Evolutionary conservation across 306 rosid genomes (phyloP).

Genomic region (Acmispon strigosus): DNA sequence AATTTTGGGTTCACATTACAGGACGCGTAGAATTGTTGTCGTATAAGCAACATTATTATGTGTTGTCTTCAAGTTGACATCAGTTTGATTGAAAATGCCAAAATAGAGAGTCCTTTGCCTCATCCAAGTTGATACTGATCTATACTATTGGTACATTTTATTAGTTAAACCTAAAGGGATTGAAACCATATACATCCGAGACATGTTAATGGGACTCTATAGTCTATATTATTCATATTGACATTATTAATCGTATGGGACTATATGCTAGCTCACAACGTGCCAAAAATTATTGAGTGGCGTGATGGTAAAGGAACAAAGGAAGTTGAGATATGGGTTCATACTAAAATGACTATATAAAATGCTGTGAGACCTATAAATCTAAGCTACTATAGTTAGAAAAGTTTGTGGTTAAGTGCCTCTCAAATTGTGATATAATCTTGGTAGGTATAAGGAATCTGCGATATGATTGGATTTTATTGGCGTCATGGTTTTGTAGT

Average conservation of each 20-base stretch:
- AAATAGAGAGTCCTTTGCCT: neutral
- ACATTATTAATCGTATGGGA: neutral
- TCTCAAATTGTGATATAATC: neutral
- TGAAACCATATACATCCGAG: neutral
- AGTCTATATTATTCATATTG: no score
- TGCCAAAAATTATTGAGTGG: neutral
- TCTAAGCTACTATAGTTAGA: no score
- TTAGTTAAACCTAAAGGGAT: neutral
- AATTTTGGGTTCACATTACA: no score
- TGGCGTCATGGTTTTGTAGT: neutral
- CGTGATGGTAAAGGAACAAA: neutral
- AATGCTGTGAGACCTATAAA: neutral
- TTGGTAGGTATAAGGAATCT: neutral
- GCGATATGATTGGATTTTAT: neutral
- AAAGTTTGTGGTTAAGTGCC: no score
- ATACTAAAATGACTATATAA: neutral
- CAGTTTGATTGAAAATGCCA: no score
- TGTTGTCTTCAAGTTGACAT: no score
- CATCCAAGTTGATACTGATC: neutral
- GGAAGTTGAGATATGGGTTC: neutral
- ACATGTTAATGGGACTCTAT: neutral
- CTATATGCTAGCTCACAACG: neutral
- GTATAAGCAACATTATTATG: no score
- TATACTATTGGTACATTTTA: no score
- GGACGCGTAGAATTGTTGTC: no score